phyloP scores from a whole-genome alignment of 257 asterid species.

The Ophiorrhiza pumila region DNA sequence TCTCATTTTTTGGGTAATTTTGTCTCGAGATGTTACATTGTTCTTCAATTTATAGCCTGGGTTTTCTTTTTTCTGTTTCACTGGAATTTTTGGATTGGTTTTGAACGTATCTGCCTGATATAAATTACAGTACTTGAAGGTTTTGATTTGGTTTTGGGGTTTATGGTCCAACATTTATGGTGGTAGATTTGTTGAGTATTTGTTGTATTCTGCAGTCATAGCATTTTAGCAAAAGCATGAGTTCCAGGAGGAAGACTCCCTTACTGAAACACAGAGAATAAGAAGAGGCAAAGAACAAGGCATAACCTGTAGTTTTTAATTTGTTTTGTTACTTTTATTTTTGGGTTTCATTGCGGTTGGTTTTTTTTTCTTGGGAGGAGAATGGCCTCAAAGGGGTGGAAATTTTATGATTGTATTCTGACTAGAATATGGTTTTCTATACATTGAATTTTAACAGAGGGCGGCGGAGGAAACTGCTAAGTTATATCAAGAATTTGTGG shows the following conservation, averaged over 20 bases:
- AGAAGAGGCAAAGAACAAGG: constrained; percentile 89
- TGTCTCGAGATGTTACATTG: no score
- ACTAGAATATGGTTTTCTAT: constrained; percentile 4
- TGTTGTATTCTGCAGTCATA: constrained; percentile 18
- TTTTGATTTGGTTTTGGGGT: background rate
- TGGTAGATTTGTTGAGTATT: background rate
- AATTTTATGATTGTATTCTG: background rate
- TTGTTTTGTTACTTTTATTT: background rate
- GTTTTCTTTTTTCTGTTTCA: background rate
- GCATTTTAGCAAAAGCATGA: constrained; percentile 43
- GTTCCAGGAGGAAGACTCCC: constrained; percentile 83
- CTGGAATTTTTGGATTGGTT: background rate
- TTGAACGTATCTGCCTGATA: no score
- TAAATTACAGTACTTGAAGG: background rate
- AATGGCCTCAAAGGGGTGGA: no score
- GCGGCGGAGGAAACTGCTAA: constrained; percentile 90
- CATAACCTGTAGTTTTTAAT: background rate
- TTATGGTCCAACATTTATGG: background rate
- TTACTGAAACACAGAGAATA: constrained; percentile 93
- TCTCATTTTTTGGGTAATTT: no score
- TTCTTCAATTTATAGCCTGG: no score
- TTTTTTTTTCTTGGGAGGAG: no score
- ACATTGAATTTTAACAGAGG: constrained; percentile 38
- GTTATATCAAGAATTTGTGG: constrained; percentile 72
- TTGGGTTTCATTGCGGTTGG: background rate